Percentiles rank a stretch among this genome's conserved stretches.
These are phyloP conservation scores for Globisporangium spiculum DNA, from an alignment of 352 stramenopile genomes.

Conservation along the genomic window DNA sequence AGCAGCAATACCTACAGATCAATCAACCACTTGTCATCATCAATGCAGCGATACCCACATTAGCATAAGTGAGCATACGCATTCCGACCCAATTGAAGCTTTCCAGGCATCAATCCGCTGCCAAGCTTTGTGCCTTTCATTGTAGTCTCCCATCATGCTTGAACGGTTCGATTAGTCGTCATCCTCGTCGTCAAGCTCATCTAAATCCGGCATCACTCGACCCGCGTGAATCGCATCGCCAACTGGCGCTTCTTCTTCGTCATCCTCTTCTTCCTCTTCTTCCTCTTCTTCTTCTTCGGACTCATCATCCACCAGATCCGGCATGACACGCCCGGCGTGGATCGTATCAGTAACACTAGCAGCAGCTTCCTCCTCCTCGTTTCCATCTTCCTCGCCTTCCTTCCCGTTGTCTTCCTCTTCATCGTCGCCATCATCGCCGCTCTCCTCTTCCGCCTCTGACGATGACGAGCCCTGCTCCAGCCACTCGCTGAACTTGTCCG, in stretches of 20 bases:
- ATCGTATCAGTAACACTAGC: conserved; percentile 1
- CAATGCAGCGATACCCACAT: background rate
- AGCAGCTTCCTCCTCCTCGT: background rate
- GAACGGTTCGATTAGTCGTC: conserved; percentile 1
- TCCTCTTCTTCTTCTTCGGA: conserved; percentile 26
- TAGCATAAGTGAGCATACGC: background rate
- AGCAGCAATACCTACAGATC: background rate
- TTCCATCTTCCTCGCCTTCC: conserved; percentile 13
- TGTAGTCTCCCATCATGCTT: background rate
- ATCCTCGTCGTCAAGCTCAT: conserved; percentile 41
- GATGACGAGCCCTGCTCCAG: conserved; percentile 82
- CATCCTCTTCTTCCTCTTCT: conserved; percentile 27
- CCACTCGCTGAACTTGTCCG: conserved; percentile 94
- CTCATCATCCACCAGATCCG: conserved; percentile 2
- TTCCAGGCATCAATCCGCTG: background rate
- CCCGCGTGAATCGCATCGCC: conserved; percentile 39
- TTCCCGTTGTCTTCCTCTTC: background rate
- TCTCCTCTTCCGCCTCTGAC: conserved; percentile 45
- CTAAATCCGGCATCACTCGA: conserved; percentile 54
- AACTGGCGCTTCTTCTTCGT: conserved; percentile 7
- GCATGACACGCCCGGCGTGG: conserved; percentile 18
- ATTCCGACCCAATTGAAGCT: too few species aligned
- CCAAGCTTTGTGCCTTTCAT: background rate
- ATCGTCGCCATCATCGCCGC: conserved; percentile 3
- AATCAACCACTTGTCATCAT: background rate